Base-by-base conservation (phyloP, 1,284 basidiomycete species). In the Apiotrichum mycotoxinovorans region DNA sequence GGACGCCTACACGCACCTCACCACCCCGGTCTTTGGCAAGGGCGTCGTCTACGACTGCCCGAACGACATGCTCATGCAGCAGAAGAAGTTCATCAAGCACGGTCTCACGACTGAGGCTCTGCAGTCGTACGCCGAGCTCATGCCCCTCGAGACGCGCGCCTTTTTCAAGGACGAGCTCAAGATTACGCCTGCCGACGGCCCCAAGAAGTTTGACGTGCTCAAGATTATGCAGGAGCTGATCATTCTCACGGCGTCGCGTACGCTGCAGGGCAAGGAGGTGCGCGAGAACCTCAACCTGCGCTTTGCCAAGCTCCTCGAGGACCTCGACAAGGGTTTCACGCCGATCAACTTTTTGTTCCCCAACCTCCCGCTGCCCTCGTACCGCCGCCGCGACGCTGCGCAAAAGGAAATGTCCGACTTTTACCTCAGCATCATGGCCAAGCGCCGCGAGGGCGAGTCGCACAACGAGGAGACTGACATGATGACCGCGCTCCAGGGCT, bases 41-140 rank as follows among this genome's bases (percentile, higher is more conserved):
- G 93, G 92, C 53, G 96, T 98, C 46, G 95, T 98, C 5, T 98
- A 98, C 76, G 95, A 98, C 72, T 87, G 92, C 56, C 95, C 96
- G 33, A 98, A 98, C 76, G 88, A 93, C 55, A 82, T 91, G 51
- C 87, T 99, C 74, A 98, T 99, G 95, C 94, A 99, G 74, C 96
- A 99, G 78, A 99, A 99, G 83, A 90, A 89, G 76, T 97, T 98
- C 66, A 87, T 94, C 77, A 96, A 95, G 80, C 87, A 92, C 65
- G 94, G 95, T 42, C 84, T 99, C 11, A 89, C 91, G 10, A 85
- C 84, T 22, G 95, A 98, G 34, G 95, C 96, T 74, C 87, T 99
- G 78, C 85, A 87, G 38, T 83, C 85, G 42, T 98, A 99, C 71
- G 88, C 96, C 37, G 85, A 86, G 52, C 88, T 97, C 84, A 91